phyloP scores from a whole-genome alignment of 306 rosid genomes.

The Cucumis sativus region DNA sequence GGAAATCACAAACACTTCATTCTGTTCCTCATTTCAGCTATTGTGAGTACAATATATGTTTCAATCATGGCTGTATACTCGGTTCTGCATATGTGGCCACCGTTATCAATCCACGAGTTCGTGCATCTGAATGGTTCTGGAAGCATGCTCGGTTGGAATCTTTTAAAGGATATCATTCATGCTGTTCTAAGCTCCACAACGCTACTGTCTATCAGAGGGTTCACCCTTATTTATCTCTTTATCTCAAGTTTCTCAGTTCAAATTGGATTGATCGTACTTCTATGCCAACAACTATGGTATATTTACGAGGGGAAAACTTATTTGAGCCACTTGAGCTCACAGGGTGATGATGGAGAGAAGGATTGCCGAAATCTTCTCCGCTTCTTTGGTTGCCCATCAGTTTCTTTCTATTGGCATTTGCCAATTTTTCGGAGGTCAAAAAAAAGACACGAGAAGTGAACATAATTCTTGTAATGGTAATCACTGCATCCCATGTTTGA shows the following conservation, averaged over 20 bases:
- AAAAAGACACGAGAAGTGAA: conserved; percentile 45
- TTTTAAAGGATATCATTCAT: conserved; percentile 21
- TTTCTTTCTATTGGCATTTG: conserved; percentile 36
- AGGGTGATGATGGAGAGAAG: conserved; percentile 31
- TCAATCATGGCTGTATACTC: conserved; percentile 48
- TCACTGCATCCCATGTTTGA: not conserved
- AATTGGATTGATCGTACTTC: conserved; percentile 61
- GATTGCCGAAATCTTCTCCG: conserved; percentile 68
- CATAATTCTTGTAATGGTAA: not conserved
- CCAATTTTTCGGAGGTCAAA: conserved; percentile 30
- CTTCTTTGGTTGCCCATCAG: conserved; percentile 53
- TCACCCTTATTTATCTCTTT: conserved; percentile 62
- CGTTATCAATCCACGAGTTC: conserved; percentile 14
- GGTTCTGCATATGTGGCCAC: conserved; percentile 47
- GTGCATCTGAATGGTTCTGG: conserved; percentile 14
- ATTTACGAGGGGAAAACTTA: conserved; percentile 73
- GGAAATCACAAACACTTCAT: conserved; percentile 74
- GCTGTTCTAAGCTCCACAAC: conserved; percentile 46
- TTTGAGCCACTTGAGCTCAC: conserved; percentile 44
- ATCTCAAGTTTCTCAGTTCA: conserved; percentile 57
- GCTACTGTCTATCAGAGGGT: conserved; percentile 59
- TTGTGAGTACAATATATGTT: conserved; percentile 50
- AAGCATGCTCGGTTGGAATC: conserved; percentile 16
- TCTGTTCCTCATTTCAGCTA: conserved; percentile 72
- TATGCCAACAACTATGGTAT: conserved; percentile 83